Percentiles rank a stretch among this genome's conserved stretches.
These are phyloP conservation scores for Verticillium tricorpus DNA, from an alignment of 2,329 filamentous ascomycete genomes.

Conservation along the genomic window DNA sequence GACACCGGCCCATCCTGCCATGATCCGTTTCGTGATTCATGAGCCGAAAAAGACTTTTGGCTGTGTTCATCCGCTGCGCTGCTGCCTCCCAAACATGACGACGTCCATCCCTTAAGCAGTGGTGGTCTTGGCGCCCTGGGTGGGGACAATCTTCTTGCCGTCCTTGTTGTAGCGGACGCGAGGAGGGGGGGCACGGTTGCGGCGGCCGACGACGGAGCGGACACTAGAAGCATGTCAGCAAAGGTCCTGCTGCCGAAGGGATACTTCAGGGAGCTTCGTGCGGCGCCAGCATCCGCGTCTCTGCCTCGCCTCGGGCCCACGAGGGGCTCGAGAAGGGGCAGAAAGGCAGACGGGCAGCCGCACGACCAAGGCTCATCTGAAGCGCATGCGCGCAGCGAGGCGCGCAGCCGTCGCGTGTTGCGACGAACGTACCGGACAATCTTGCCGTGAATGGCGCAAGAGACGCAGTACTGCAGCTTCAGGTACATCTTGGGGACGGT, in stretches of 20 bases:
- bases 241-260: background rate
- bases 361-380: constrained; percentile 56
- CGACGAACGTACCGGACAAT: constrained; percentile 93
- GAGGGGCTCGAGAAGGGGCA: background rate
- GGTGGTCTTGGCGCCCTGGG: constrained; percentile 65
- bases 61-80: constrained; percentile 2
- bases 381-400: constrained; percentile 38
- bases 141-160: constrained; percentile 96
- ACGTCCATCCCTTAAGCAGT: background rate
- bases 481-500: constrained; percentile 99
- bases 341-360: background rate
- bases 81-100: constrained; percentile 1
- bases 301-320: background rate
- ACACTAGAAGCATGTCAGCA: constrained; percentile 61
- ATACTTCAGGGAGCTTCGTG: background rate
- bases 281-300: background rate
- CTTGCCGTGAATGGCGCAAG: constrained; percentile 99
- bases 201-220: constrained; percentile 91
- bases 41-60: constrained; percentile 1
- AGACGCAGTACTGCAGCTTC: constrained; percentile 99
- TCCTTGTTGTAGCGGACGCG: constrained; percentile 99
- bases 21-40: constrained; percentile 6
- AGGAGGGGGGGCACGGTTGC: constrained; percentile 97
- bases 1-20: constrained; percentile 5
- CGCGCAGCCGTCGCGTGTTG: constrained; percentile 55